Base-by-base conservation (phyloP, 2,329 filamentous ascomycete species). In the Mycocentrospora acerina region DNA sequence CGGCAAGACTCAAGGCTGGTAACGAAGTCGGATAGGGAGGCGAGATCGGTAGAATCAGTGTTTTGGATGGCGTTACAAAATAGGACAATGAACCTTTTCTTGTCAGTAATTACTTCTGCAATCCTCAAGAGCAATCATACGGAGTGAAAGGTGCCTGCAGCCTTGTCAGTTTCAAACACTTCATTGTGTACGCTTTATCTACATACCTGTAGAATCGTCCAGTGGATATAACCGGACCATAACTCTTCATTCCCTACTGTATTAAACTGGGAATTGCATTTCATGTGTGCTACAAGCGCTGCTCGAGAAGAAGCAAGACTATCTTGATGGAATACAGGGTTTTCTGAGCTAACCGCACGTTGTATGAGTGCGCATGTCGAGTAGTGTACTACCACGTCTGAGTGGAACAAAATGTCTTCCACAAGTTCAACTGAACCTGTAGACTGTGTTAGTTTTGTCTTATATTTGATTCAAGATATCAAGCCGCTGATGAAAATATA, bases 21-120 rank as follows among this genome's bases (percentile, higher is more conserved):
- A 32, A 78, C 75, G 48, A 85, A 85, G 2, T 76, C 71, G 24
- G 74, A 71, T 1, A 86, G 69, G 1, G 76, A 71, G 19, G 66
- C 53, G 4, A 86, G 70, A 47, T 86, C 82, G 8, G 62, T 61
- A 14, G 67, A 62, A 17, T 73, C 63, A 5, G 76, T 74, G 0
- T 77, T 76, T 52, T 82, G 78, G 25, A 76, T 71, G 2, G 66
- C 62, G 37, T 75, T 68, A 51, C 71, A 73, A 51, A 75, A 75
- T 8, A 74, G 57, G 1, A 75, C 71, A 8, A 75, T 73, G 40
- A 75, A 76, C 0, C 55, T 59, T 16, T 9, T 16, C 4, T 4
- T 13, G 11, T 34, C 3, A 37, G 37, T 10, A 24, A 32, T 26
- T 18, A 10, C 14, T 13, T 4, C 4, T 6, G 7, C 22, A 12